Conservation (phyloP, 129 eudicot species). For the Centella asiatica region DNA sequence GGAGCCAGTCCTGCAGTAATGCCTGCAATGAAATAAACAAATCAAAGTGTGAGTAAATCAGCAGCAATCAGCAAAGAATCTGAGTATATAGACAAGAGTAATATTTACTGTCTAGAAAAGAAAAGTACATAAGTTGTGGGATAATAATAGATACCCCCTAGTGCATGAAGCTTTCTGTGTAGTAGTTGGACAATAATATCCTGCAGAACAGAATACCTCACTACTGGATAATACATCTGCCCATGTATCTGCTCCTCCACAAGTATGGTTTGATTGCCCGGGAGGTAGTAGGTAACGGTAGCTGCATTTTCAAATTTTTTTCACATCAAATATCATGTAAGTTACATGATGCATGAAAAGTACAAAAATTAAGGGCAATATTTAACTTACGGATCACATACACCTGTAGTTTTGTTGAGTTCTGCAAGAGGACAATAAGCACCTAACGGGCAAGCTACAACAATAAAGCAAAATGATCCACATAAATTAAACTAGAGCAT, state of each 20-base stretch:
- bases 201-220: slow-evolving; percentile 82
- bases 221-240: slow-evolving; percentile 52
- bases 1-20: slow-evolving; percentile 84
- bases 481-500: slow-evolving; percentile 23
- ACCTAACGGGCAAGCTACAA: slow-evolving; percentile 86
- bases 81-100: slow-evolving; percentile 2
- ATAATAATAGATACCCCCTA: slow-evolving; percentile 51
- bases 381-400: slow-evolving; percentile 89
- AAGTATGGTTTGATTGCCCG: slow-evolving; percentile 55
- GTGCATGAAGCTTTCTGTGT: slow-evolving; percentile 49
- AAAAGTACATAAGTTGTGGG: slow-evolving; percentile 20
- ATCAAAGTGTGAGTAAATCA: neutral
- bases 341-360: neutral
- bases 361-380: neutral
- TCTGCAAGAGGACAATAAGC: slow-evolving; percentile 69
- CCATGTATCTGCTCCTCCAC: slow-evolving; percentile 95
- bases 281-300: slow-evolving; percentile 78
- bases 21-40: slow-evolving; percentile 37
- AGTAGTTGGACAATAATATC: slow-evolving; percentile 74
- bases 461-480: slow-evolving; percentile 7
- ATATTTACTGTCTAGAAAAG: slow-evolving; percentile 8
- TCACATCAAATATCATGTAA: slow-evolving; percentile 5
- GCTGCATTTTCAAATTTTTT: slow-evolving; percentile 29
- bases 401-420: slow-evolving; percentile 59
- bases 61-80: slow-evolving; percentile 2